Percentiles rank a stretch among this genome's conserved stretches.
These are phyloP conservation scores for Kwoniella shandongensis DNA, from an alignment of 768 basidiomycete species.

Conservation along the genomic window DNA sequence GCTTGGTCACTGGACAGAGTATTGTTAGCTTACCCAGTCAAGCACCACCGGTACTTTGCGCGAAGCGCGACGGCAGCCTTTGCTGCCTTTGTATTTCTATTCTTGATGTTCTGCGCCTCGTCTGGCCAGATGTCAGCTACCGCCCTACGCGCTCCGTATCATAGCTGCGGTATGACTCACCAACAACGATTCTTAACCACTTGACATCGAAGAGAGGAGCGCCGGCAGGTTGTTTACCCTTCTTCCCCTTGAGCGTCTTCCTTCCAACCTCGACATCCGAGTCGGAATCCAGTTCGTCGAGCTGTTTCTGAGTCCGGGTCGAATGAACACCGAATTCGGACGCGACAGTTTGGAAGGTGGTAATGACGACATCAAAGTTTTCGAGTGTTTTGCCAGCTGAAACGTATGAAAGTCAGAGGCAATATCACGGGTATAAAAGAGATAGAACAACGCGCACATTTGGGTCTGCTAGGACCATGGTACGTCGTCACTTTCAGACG, in stretches of 20 bases:
- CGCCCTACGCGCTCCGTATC: neutral
- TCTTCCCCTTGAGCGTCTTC: conserved; percentile 56
- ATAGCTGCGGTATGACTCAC: conserved; percentile 55
- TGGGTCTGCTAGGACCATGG: conserved; percentile 73
- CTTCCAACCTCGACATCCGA: conserved; percentile 56
- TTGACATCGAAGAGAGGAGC: conserved; percentile 67
- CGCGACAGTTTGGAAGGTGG: conserved; percentile 79
- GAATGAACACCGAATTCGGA: conserved; percentile 68
- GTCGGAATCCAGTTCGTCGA: conserved; percentile 53
- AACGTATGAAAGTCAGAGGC: neutral
- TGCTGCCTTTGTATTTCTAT: conserved; percentile 71
- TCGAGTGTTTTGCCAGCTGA: conserved; percentile 50
- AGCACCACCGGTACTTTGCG: conserved; percentile 79
- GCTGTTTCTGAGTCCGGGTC: conserved; percentile 57
- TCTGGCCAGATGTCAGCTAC: conserved; percentile 57
- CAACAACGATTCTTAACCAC: conserved; percentile 83
- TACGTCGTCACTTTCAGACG: conserved; percentile 73
- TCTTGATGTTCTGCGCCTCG: conserved; percentile 94
- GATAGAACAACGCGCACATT: conserved; percentile 57
- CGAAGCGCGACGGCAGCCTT: conserved; percentile 74
- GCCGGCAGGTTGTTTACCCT: conserved; percentile 55
- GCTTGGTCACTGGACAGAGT: neutral
- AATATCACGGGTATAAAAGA: neutral
- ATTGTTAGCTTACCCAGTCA: conserved; percentile 61
- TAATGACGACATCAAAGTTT: conserved; percentile 60